Evolutionary conservation across 2,329 filamentous ascomycete species (phyloP).

Genomic region (Colletotrichum tropicale): DNA sequence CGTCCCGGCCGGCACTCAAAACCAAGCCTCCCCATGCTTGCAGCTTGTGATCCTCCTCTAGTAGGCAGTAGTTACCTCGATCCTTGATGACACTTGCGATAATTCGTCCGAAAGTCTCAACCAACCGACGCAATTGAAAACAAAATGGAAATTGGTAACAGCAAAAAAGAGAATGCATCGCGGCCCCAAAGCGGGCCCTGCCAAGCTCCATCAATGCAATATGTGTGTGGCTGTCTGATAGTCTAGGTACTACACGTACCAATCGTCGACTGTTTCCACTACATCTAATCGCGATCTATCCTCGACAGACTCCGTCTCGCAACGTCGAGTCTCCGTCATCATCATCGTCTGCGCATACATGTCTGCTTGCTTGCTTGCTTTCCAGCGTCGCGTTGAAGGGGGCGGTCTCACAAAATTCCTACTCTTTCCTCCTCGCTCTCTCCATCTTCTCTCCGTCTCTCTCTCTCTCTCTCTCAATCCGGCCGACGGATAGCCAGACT

Average conservation of each 20-base stretch:
- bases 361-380: not conserved
- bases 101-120: not conserved
- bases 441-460: not conserved
- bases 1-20: not conserved
- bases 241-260: not conserved
- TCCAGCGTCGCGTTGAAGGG: slow-evolving; percentile 22
- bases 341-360: not conserved
- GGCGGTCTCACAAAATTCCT: not conserved
- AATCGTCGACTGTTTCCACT: not conserved
- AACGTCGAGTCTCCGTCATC: not conserved
- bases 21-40: not conserved
- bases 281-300: not conserved
- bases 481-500: not conserved
- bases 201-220: not conserved
- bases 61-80: not conserved
- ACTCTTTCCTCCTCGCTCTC: not conserved
- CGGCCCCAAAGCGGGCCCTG: not conserved
- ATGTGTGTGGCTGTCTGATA: not conserved
- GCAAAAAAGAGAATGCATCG: not conserved
- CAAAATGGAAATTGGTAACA: not conserved
- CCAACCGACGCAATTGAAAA: not conserved
- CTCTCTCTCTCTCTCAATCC: not conserved
- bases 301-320: not conserved
- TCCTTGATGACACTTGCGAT: not conserved
- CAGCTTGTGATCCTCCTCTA: not conserved